Base-by-base conservation (phyloP, 352 stramenopile species). In the Pythium sp. region DNA sequence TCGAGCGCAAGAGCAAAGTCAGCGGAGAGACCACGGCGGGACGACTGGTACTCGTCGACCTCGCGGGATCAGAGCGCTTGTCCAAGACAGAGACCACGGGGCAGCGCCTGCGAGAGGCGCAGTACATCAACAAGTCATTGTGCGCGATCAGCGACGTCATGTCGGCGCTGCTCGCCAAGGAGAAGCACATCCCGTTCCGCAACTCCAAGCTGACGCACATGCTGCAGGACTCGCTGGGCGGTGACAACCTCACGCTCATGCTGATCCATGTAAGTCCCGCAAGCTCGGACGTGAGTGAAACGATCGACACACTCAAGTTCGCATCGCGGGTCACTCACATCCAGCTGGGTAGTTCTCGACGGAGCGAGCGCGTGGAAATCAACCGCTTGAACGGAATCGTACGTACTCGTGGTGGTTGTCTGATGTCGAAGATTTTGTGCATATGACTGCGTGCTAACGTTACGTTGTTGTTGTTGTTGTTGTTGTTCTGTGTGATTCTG, bases 181-280 rank as follows among this genome's bases (percentile, higher is more conserved):
- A 95, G 24, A 92, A 93, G 28, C 86, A 94, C 69, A 78, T 96
- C 3, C 87, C 87, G 56, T 96, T 89, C 62, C 77, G 89, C 14
- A 94, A 96, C 62, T 91, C 85, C 12, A 96, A 96, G 72, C 79
- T 96, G 26, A 96, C 89, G 22, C 84, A 94, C 65, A 65, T 96
- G 66, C 72, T 96, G 32, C 88, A 94, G 62, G 85, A 94, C 51
- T 91, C 84, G 32, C 64, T 94, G 12, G 79, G 80, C 9, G 75
- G 69, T 2, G 63, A 77, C 30, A 86, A 72, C 57, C 76, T 78
- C 26, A 80, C 78, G 46, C 64, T 94, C 26, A 64, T 94, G 61
- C 62, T 94, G 3, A 77, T 92, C 2, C 86, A 94, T 46, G 81
- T 94, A 46, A 89, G 78, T 32, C 76, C 86, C 0, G 74, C 41